Base-by-base conservation (phyloP, 441 rosid genomes). In the Croton laevigatus region DNA sequence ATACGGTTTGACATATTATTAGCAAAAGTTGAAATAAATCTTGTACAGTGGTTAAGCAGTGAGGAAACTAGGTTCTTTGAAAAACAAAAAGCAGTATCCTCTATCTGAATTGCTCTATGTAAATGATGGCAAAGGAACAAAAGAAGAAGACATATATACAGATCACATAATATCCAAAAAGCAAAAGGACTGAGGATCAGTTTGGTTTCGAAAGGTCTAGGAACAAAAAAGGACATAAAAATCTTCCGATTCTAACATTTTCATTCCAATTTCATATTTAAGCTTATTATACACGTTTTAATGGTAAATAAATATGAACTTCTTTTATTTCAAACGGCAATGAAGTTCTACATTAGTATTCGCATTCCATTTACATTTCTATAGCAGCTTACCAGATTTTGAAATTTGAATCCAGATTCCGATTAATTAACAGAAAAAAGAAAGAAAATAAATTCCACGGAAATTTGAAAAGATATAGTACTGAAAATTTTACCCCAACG, bases 401-500 rank as follows among this genome's bases (percentile, higher is more conserved):
- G 34, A 34, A 65, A 0, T 23, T 46, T 46, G 57, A 46, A 65
- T 48, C 37, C 42, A 7, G 48, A 23, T 12, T 37, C 34, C 7
- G 40, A 65, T 11, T 12, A 54, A 13, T 19, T 22, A 40, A 27
- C 32, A 27, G 32, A 27, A 27, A 54, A 54, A 54, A 20, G 20
- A 23, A 27, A 16, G n/a, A 49, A 40, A 40, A 1, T 2, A 38
- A n/a, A n/a, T 7, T 27, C 65, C 48, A 62, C 19, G 40, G 14
- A 62, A 62, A 62, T 38, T 38, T 17, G 8, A 40, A 7, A 40
- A 40, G 44, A 40, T 40, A 9, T 40, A 40, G 44, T 40, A 44
- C 9, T 16, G 44, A 51, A 60, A 66, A n/a, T 0, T 75, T 75
- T 83, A 89, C 97, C 80, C 97, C 98, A 23, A 91, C 98, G 6